Percentiles rank a stretch among this genome's conserved stretches.
Conservation (phyloP, 2,329 filamentous ascomycete genomes). For the Xenoacremonium recifei region DNA sequence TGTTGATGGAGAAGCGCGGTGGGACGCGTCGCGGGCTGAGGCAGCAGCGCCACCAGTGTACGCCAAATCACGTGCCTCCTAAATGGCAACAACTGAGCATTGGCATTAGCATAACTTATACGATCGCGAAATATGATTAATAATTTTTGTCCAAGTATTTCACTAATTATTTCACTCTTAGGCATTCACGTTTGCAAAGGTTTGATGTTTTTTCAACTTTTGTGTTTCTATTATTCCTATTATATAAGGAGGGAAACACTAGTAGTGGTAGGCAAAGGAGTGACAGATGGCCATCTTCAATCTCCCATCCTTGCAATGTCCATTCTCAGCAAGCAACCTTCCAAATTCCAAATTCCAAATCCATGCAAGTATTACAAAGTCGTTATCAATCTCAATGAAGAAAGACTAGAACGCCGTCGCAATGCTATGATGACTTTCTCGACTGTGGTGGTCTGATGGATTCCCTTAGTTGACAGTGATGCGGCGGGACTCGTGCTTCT, state of each 20-base stretch:
- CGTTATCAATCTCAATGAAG: conserved; percentile 1
- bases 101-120: no score
- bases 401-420: not conserved
- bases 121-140: no score
- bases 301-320: not conserved
- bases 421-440: not conserved
- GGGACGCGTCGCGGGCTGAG: conserved; percentile 33
- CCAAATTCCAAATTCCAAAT: no score
- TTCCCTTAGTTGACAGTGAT: conserved; percentile 50
- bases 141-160: no score
- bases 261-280: conserved; percentile 5
- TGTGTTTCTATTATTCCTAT: conserved; percentile 12
- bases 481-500: conserved; percentile 55
- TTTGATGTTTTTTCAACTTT: no score
- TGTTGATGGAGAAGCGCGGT: conserved; percentile 27
- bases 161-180: no score
- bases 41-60: conserved; percentile 25
- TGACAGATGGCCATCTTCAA: no score
- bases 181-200: no score
- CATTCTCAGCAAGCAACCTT: conserved; percentile 10
- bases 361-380: conserved; percentile 11
- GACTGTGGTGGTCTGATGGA: not conserved
- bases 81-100: no score
- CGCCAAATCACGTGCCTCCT: conserved; percentile 40
- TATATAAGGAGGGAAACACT: conserved; percentile 19